Evolutionary conservation across 257 asterid genomes (phyloP), one percentile per base, ranked within the genome.

Genomic region (Lavandula angustifolia): DNA sequence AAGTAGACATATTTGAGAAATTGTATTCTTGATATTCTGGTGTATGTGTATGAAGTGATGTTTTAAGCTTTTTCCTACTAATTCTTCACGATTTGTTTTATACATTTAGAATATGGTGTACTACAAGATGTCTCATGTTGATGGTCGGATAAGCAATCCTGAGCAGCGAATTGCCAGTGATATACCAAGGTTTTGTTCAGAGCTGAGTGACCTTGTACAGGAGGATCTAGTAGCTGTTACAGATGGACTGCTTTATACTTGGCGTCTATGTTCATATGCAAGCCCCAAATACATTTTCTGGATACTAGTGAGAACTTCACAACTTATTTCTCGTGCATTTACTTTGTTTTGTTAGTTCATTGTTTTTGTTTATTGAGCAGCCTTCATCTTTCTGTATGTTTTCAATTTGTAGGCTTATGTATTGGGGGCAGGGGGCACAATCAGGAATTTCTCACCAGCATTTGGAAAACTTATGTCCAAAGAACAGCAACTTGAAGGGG

Each of bases 151-250:
- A 73, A 81, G 84, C 75, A 87, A 84, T 67, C 99, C 99, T 3
- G 99, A 94, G 67, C 99, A 94, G 75, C 79, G 95, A 80, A 90
- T 94, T 76, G 97, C 95, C 52, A 94, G 99, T 87, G 99, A 94
- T 67, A 88, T 94, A 57, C 99, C 99, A 51, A 87, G 75, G 73
- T 94, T 90, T 80, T 94, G 96, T 73, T 86, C 95, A 10, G 99
- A 94, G 75, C 82, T 94, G 82, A 94, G 99, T 80, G 97, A 94
- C 72, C 96, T 94, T 71, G 89, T 94, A 70, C 99, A 90, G 77
- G 99, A 94, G 72, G 97, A 94, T 76, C 87, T 94, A 51, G 67
- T 86, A 70, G 99, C 97, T 42, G 86, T 89, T 71, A 73, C 99
- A 44, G 99, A 94, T 74, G 96, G 92, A 16, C 31, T 94, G 76